Evolutionary conservation across 176 grass and related monocot genomes (phyloP), one percentile per base, ranked within the genome.

Genomic region (Guadua angustifolia): DNA sequence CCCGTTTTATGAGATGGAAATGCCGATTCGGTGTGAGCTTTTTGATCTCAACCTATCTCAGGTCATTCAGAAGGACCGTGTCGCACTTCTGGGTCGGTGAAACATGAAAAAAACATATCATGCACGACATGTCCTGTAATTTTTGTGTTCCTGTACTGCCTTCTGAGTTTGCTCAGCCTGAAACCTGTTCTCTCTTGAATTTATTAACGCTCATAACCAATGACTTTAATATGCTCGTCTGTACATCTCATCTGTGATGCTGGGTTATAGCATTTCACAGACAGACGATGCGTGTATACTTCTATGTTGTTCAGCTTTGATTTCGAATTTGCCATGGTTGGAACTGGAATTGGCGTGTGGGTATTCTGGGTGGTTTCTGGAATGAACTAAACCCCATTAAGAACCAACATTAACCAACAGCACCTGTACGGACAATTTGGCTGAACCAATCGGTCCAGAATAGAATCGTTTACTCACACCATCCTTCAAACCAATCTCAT

Each of bases 1-100:
- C 61, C 93, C 93, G 0, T 99, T 99, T 85, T 95, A 99, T 64
- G 96, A 99, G 90, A 99, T 99, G 88, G 96, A 99, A 73, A 99
- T 99, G 96, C 96, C 93, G 15, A 99, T 99, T 35, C 86, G 93
- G 26, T 99, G 96, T 47, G 96, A 99, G 73, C 91, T 94, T 40
- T 99, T 99, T 81, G 96, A 99, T 52, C 80, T 95, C 82, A 95
- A 95, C 78, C 73, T 99, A 55, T 88, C 96, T 40, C 93, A 92
- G 29, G 89, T 89, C n/a, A 86, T 99, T 79, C 96, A 99, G 80
- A 99, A 99, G 84, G 96, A 99, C 24, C 88, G 89, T 33, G 87
- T 94, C 44, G 80, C 91, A 0, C 80, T 95, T 71, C 81, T 99
- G 74, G 89, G 92, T 26, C 89, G 93, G 72, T 95, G 81, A 99